Evolutionary conservation across 2,329 filamentous ascomycete genomes (phyloP), one percentile per base, ranked within the genome.

Genomic region (Colletotrichum karsti): DNA sequence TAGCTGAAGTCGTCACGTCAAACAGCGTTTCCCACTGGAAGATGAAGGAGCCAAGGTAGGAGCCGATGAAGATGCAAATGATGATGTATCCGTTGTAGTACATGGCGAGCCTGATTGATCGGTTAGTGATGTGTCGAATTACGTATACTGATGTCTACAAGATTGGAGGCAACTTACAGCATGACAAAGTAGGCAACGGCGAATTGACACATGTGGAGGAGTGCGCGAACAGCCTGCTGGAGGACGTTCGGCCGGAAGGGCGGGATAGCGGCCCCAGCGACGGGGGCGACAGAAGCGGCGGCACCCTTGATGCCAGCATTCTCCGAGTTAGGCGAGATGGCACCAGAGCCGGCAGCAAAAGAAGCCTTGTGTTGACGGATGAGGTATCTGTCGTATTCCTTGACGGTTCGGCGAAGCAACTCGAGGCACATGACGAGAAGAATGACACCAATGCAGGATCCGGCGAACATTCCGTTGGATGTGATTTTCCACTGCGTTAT

Each of bases 131-230:
- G 24, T 41, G 13, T 10, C 0, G 13, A 51, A 2, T 24, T 4
- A 4, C 1, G n/a, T n/a, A n/a, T n/a, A n/a, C 1, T 22, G 18
- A 15, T 1, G 2, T 35, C 2, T n/a, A n/a, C n/a, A n/a, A n/a
- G n/a, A n/a, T 15, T 2, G 10, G 10, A 33, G 8, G 7, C 2
- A 22, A 72, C 78, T 73, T 76, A 79, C 81, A 92, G 80, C 93
- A 96, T 95, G 74, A 95, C 79, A 72, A 95, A 89, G 77, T 95
- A 96, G 2, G 92, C 92, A 2, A 94, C 86, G 0, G 88, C 89
- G 73, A 95, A 93, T 72, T 93, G 91, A 4, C 89, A 63, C 80
- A 90, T 89, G 72, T 95, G 92, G 20, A 95, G 77, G 4, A 90
- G 70, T 0, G 92, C 90, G 7, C 92, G 87, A 4, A 92, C 75